A percentile compares a stretch with the other conserved stretches of the same genome.
Evolutionary conservation across 176 grass and related monocot genomes (phyloP).

Genomic region (Olyra latifolia): DNA sequence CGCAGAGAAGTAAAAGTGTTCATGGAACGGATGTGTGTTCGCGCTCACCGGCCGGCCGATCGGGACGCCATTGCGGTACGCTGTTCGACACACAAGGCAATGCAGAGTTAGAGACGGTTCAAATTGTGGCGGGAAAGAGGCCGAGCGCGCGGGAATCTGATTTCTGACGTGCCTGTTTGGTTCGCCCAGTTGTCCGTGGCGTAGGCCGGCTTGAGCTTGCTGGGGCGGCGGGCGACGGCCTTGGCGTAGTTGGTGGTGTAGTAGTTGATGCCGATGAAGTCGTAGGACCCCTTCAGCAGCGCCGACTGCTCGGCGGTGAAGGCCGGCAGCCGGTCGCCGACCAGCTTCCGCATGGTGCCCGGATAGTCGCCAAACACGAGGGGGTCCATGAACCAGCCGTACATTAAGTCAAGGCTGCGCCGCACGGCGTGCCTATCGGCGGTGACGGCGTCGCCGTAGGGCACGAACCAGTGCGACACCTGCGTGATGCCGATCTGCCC

Average conservation of each 20-base stretch:
- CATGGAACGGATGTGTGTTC: neutral
- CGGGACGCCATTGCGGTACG: neutral
- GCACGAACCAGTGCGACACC: conserved; percentile 64
- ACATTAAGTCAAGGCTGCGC: conserved; percentile 72
- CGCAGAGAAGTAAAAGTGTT: neutral
- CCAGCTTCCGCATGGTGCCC: conserved; percentile 42
- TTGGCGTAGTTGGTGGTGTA: conserved; percentile 53
- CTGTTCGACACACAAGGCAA: neutral
- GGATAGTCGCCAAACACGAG: conserved; percentile 71
- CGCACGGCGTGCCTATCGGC: conserved; percentile 39
- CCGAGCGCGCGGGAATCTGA: too few species aligned
- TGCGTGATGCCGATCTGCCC: conserved; percentile 63
- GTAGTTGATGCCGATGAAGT: conserved; percentile 85
- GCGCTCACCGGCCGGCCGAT: conserved; percentile 23
- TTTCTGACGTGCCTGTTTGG: neutral
- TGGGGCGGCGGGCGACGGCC: neutral
- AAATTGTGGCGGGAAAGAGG: too few species aligned
- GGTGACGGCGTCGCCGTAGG: conserved; percentile 17
- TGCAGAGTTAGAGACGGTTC: too few species aligned
- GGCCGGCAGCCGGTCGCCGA: conserved; percentile 60
- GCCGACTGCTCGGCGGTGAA: conserved; percentile 47
- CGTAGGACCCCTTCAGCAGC: conserved; percentile 46
- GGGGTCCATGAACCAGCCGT: conserved; percentile 77
- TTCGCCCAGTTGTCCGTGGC: conserved; percentile 43
- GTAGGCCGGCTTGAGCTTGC: conserved; percentile 12